A percentile compares a stretch with the other conserved stretches of the same genome.
Conservation (phyloP, 78 protist species). For the Dictyostelium purpureum region DNA sequence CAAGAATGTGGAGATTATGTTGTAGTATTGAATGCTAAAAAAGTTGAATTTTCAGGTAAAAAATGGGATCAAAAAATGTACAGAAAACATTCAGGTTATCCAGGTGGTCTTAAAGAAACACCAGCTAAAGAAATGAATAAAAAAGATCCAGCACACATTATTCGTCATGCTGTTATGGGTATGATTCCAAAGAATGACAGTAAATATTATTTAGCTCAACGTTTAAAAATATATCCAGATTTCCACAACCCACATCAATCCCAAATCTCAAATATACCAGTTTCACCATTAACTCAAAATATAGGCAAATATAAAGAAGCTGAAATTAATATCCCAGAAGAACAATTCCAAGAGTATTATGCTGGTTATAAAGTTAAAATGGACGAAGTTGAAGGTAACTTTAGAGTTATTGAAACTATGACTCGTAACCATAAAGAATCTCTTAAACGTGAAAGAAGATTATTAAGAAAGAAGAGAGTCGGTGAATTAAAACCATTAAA, state of each 20-base stretch:
- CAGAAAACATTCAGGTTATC: conserved; percentile 79
- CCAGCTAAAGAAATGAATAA: conserved; percentile 23
- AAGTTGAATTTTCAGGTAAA: conserved; percentile 77
- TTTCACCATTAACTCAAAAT: conserved; percentile 22
- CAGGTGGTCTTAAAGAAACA: conserved; percentile 80
- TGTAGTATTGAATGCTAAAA: conserved; percentile 82
- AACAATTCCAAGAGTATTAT: conserved; percentile 32
- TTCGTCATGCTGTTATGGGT: conserved; percentile 85
- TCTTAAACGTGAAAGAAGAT: conserved; percentile 59
- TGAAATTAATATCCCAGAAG: background rate
- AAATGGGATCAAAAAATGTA: conserved; percentile 81
- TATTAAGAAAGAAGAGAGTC: conserved; percentile 55
- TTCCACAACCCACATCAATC: conserved; percentile 59
- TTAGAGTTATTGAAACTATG: conserved; percentile 39
- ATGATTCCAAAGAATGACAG: conserved; percentile 80
- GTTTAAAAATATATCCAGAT: conserved; percentile 59
- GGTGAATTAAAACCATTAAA: conserved; percentile 44
- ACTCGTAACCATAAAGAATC: conserved; percentile 40
- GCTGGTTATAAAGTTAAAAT: conserved; percentile 63
- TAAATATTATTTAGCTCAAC: conserved; percentile 36
- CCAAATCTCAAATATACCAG: conserved; percentile 42
- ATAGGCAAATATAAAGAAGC: conserved; percentile 35
- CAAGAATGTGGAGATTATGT: conserved; percentile 77
- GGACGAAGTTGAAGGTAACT: background rate
- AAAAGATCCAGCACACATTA: conserved; percentile 63